Conservation (phyloP, 2,329 filamentous ascomycete species). For the Beauveria rudraprayagi region DNA sequence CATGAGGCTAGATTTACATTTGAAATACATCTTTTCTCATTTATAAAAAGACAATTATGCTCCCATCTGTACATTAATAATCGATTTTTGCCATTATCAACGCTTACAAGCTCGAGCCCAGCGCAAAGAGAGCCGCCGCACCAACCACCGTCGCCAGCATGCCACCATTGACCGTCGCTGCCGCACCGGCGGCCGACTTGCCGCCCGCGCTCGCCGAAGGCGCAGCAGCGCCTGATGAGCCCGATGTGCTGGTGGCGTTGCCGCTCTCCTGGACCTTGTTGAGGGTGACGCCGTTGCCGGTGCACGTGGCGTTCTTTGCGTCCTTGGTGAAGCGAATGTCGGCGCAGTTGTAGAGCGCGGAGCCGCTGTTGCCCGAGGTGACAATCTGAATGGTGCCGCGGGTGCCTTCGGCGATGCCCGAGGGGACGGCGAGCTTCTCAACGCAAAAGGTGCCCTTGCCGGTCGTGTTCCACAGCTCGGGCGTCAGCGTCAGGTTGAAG, state of each 20-base stretch:
- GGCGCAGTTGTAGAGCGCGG: conserved; percentile 66
- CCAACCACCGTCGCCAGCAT: background rate
- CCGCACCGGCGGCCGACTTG: background rate
- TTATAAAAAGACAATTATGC: background rate
- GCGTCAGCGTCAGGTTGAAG: conserved; percentile 62
- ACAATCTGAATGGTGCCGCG: conserved; percentile 63
- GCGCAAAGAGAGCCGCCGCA: background rate
- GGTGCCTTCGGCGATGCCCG: conserved; percentile 50
- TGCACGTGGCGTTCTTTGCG: conserved; percentile 37
- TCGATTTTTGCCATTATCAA: background rate
- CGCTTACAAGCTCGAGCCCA: background rate
- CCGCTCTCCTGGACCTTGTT: conserved; percentile 19
- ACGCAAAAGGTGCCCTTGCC: conserved; percentile 60
- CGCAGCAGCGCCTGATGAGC: background rate
- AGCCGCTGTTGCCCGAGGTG: conserved; percentile 48
- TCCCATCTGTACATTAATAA: background rate
- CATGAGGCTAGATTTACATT: background rate
- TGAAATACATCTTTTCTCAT: conserved; percentile 1
- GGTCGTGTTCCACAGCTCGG: conserved; percentile 48
- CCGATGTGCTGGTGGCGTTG: background rate
- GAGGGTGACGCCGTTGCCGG: conserved; percentile 34
- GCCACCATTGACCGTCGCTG: background rate
- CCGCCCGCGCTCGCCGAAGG: conserved; percentile 7
- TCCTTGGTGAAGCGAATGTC: conserved; percentile 59
- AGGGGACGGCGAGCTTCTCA: conserved; percentile 47